Evolutionary conservation across 176 grass and related monocot species (phyloP), one percentile per base, ranked within the genome.

Genomic region (Areca catechu): DNA sequence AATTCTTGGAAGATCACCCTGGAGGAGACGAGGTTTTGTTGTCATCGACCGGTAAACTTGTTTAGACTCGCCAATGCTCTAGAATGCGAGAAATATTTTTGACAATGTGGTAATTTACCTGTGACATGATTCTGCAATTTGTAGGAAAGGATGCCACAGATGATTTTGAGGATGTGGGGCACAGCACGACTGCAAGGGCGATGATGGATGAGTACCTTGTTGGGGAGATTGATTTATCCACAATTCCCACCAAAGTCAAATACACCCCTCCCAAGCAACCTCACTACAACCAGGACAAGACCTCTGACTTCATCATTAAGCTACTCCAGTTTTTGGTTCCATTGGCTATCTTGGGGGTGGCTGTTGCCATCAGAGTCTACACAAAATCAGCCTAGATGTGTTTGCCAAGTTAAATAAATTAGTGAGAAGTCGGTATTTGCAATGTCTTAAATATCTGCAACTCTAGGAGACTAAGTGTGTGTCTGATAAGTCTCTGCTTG

Each of bases 281-380:
- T 0, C 78, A 90, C 64, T 96, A 90, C 63, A 88, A 90, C 72
- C 79, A 84, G 61, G 92, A 96, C 66, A 96, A 90, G 77, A 90
- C 92, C 23, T 64, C 60, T 0, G 83, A 96, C 22, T 96, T 96
- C 71, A 57, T 96, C 7, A 77, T 96, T 74, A 85, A 74, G 76
- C 65, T 94, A 58, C 83, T 94, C 12, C 89, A 94, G 73, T 88
- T 94, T 71, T 68, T 94, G 54, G 80, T 96, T 66, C 92, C 92
- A 5, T n/a, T 96, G 1, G 74, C 76, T 19, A 88, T 96, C 20
- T 72, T 96, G 56, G 92, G 86, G 9, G 21, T 85, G n/a, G 92
- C 92, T 23, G 77, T 96, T 0, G 83, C 71, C 0, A 34, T 96
- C 55, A 96, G 92, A 79, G 71, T 90, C 57, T 96, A 96, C 74